Evolutionary conservation across 768 basidiomycete genomes (phyloP), one percentile per base, ranked within the genome.

Genomic region (Hericium coralloides): DNA sequence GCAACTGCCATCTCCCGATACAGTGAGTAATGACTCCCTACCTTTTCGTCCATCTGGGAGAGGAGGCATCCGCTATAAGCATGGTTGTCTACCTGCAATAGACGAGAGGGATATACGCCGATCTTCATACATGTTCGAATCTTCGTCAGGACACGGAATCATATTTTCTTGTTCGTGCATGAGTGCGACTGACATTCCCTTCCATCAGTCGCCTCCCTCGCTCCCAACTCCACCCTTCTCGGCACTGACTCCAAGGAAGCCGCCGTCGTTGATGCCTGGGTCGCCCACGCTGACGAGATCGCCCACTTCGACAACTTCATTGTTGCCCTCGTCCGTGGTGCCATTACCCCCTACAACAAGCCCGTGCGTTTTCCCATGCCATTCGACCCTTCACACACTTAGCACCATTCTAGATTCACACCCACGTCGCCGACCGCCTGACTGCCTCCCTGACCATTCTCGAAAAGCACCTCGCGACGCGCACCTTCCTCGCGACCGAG

Each of bases 401-500:
- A 49, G 38, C 55, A 22, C 41, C 26, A 50, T 52, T 38, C n/a
- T 23, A 37, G 23, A 17, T 54, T 47, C 23, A 31, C 60, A 92
- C 79, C 60, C 89, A 92, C 72, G 81, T 68, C 51, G 51, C 60
- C 15, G 84, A 88, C 49, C 78, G 77, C 38, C 78, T 84, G 65
- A 60, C 71, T 43, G 77, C 80, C 49, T 72, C 81, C 18, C 76
- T 97, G 52, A 73, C 73, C 41, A 83, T 82, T 61, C 76, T 98
- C 56, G 82, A 99, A 62, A 70, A 73, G 37, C 80, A 89, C 75
- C 83, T 99, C 64, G 68, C 76, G 51, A 77, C 82, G 57, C 83
- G 81, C 67, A 99, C 95, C 49, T 98, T 84, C 81, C 81, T 98
- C 66, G 93, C 93, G 55, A 87, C 85, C 62, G 92, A 99, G 69